phyloP scores from a whole-genome alignment of 2,329 filamentous ascomycete species.

The Harringtonia aguacate region DNA sequence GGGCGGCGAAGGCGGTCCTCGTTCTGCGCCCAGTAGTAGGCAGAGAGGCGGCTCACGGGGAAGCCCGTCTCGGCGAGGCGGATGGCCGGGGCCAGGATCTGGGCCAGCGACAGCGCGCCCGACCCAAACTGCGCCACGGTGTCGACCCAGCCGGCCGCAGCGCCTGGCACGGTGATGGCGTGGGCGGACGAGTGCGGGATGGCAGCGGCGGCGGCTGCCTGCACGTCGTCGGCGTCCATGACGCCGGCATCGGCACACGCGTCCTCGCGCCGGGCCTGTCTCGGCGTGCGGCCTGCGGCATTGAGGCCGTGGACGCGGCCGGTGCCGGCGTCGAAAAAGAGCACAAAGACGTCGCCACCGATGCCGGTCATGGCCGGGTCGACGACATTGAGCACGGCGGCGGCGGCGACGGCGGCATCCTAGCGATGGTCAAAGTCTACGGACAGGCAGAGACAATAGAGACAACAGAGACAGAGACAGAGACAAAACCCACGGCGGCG shows the following conservation, averaged over 20 bases:
- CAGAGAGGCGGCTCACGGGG: slow-evolving; percentile 64
- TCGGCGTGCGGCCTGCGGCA: slow-evolving; percentile 74
- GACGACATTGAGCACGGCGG: slow-evolving; percentile 82
- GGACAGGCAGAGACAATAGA: not conserved
- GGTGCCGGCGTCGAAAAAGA: slow-evolving; percentile 74
- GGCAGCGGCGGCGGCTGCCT: slow-evolving; percentile 12
- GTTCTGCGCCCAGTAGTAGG: slow-evolving; percentile 15
- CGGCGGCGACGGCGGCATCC: slow-evolving; percentile 86
- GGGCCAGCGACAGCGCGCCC: slow-evolving; percentile 61
- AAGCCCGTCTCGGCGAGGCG: slow-evolving; percentile 77
- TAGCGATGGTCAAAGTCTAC: slow-evolving; percentile 21
- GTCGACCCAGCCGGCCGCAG: slow-evolving; percentile 68
- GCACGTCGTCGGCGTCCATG: slow-evolving; percentile 8
- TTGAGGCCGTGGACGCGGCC: slow-evolving; percentile 78
- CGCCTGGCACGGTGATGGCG: slow-evolving; percentile 63
- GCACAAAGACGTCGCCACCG: slow-evolving; percentile 88
- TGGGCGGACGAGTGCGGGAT: slow-evolving; percentile 69
- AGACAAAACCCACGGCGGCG: slow-evolving; percentile 62
- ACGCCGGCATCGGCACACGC: slow-evolving; percentile 56
- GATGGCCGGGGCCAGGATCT: slow-evolving; percentile 73
- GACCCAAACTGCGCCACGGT: slow-evolving; percentile 77
- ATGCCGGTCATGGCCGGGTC: slow-evolving; percentile 88
- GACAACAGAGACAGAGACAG: not conserved
- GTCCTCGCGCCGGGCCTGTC: slow-evolving; percentile 55
- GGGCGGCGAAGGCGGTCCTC: slow-evolving; percentile 18